These are phyloP conservation scores for Scytalidium sp. DNA, from an alignment of 2,329 filamentous ascomycete genomes.

Conservation along the genomic window DNA sequence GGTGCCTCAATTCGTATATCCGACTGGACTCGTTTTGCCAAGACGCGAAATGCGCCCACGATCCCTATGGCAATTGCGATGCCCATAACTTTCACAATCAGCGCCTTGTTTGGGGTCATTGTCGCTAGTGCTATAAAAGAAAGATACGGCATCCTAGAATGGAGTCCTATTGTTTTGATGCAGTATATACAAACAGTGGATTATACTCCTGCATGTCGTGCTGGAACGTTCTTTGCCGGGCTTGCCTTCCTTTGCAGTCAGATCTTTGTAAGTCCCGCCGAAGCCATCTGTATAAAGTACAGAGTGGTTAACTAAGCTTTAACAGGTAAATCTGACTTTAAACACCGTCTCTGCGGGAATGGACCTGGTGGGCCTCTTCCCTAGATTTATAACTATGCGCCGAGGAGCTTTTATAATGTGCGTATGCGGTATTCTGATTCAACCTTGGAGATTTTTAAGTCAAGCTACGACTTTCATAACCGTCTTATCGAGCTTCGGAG, in stretches of 20 bases:
- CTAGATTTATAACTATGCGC: constrained; percentile 4
- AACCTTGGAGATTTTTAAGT: constrained; percentile 1
- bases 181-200: constrained; percentile 2
- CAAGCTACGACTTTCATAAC: constrained; percentile 2
- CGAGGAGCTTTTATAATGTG: constrained; percentile 7
- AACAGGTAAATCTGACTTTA: constrained; percentile 1
- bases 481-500: constrained; percentile 8
- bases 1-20: constrained; percentile 6
- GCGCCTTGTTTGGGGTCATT: constrained; percentile 7
- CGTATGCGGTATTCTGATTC: constrained; percentile 1
- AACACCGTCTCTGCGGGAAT: constrained; percentile 8
- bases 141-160: constrained; percentile 5
- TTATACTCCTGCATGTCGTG: constrained; percentile 3
- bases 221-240: constrained; percentile 8
- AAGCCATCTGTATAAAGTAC: neutral
- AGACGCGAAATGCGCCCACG: constrained; percentile 12
- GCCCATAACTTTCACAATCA: constrained; percentile 2
- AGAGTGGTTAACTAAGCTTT: neutral
- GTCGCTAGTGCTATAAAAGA: constrained; percentile 2
- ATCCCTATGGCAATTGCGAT: constrained; percentile 12
- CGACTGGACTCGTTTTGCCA: constrained; percentile 11
- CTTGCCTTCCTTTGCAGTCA: constrained; percentile 4
- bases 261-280: constrained; percentile 1
- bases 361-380: constrained; percentile 6
- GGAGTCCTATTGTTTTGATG: constrained; percentile 6